Conservation (phyloP, 1,284 basidiomycete genomes). For the Fomitopsis schrenkii region DNA sequence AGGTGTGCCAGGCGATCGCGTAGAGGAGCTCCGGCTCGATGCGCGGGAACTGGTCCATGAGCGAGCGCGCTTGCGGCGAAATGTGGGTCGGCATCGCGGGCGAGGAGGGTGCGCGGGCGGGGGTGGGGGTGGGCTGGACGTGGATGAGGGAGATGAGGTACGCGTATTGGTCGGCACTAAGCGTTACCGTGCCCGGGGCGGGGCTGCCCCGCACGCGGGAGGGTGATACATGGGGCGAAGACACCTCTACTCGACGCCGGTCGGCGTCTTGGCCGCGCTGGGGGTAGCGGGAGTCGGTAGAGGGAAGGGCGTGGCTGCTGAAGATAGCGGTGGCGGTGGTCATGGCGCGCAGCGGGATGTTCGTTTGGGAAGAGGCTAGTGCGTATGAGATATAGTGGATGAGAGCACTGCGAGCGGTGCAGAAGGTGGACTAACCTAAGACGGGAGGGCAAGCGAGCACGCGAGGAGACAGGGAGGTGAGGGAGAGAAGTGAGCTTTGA, state of each 20-base stretch:
- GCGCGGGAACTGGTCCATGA: conserved; percentile 3
- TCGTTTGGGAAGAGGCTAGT: background rate
- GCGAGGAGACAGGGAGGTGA: background rate
- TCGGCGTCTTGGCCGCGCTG: background rate
- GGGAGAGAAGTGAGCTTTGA: background rate
- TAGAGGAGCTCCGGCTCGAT: conserved; percentile 1
- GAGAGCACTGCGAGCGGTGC: background rate
- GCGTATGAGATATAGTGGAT: background rate
- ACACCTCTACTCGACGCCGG: background rate
- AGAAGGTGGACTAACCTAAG: background rate
- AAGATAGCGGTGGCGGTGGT: background rate
- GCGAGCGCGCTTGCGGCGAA: background rate
- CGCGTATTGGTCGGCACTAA: conserved; percentile 5
- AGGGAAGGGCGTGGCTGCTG: background rate
- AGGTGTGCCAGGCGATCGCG: conserved; percentile 3
- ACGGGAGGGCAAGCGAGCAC: background rate
- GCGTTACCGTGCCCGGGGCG: conserved; percentile 4
- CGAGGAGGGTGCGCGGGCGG: background rate
- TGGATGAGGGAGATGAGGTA: conserved; percentile 6
- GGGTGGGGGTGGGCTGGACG: background rate
- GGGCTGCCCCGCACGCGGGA: background rate
- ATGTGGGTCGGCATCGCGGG: background rate
- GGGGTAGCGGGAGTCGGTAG: background rate
- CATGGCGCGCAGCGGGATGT: background rate
- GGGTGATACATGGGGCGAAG: background rate